Conservation (phyloP, 2,329 filamentous ascomycete genomes). For the Exutisphaerella laricina region DNA sequence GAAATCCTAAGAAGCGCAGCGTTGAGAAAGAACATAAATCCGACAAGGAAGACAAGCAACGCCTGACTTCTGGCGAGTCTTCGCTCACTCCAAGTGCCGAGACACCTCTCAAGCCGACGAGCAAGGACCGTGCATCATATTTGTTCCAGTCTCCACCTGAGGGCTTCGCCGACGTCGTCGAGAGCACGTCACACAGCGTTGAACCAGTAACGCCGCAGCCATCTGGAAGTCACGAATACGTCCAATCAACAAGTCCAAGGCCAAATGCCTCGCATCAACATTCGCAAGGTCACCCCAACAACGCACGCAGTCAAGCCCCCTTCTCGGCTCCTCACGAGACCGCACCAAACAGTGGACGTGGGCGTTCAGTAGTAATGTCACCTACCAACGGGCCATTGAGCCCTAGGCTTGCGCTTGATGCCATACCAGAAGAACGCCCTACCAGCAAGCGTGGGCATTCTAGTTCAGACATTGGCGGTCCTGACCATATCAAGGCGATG, state of each 20-base stretch:
- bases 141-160: slow-evolving; percentile 42
- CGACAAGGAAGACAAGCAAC: slow-evolving; percentile 1
- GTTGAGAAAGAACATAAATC: slow-evolving; percentile 4
- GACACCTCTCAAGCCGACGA: slow-evolving; percentile 39
- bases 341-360: slow-evolving; percentile 5
- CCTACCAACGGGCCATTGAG: slow-evolving; percentile 20
- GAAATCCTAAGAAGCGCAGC: slow-evolving; percentile 19
- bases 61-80: slow-evolving; percentile 8
- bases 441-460: slow-evolving; percentile 38
- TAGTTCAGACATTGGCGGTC: slow-evolving; percentile 39
- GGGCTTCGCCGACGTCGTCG: slow-evolving; percentile 7
- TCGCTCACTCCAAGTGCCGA: slow-evolving; percentile 23
- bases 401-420: slow-evolving; percentile 37
- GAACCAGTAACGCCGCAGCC: slow-evolving; percentile 6
- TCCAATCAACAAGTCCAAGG: slow-evolving; percentile 5
- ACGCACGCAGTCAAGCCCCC: not conserved
- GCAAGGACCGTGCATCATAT: slow-evolving; percentile 43
- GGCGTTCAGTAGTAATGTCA: slow-evolving; percentile 15
- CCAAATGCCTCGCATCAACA: slow-evolving; percentile 2
- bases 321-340: slow-evolving; percentile 4
- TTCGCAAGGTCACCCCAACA: not conserved
- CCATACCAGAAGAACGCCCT: slow-evolving; percentile 38
- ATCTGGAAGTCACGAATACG: slow-evolving; percentile 10
- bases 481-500: slow-evolving; percentile 40
- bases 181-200: not conserved